These are phyloP conservation scores for Hydnomerulius pinastri DNA, from an alignment of 768 basidiomycete species.

Conservation along the genomic window DNA sequence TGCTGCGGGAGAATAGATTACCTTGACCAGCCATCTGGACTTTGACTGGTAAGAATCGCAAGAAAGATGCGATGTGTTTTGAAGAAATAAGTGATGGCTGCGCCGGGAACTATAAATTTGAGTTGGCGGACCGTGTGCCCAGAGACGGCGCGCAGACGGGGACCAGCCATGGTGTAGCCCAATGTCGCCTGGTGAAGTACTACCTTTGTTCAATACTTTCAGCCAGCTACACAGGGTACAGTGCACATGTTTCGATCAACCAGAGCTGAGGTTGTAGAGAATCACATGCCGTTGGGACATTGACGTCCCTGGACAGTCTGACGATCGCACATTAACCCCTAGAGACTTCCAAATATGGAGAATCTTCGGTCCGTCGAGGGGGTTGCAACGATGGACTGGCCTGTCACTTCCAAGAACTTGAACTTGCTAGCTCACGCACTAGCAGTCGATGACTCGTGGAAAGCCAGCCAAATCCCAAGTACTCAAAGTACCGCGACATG, in stretches of 20 bases:
- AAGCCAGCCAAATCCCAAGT: slow-evolving; percentile 58
- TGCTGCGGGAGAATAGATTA: slow-evolving; percentile 18
- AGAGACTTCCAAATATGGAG: neutral
- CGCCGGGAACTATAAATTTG: slow-evolving; percentile 77
- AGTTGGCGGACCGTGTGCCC: slow-evolving; percentile 66
- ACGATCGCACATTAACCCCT: too few relatives aligned
- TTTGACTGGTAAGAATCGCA: slow-evolving; percentile 37
- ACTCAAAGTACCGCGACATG: slow-evolving; percentile 72
- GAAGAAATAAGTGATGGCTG: slow-evolving; percentile 59
- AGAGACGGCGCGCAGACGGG: slow-evolving; percentile 27
- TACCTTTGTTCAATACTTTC: too few relatives aligned
- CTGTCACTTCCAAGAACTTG: too few relatives aligned
- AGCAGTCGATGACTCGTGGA: slow-evolving; percentile 33
- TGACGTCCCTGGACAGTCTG: too few relatives aligned
- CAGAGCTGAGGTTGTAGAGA: neutral
- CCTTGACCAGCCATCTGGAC: slow-evolving; percentile 54
- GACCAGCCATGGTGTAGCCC: slow-evolving; percentile 18
- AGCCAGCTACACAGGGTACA: too few relatives aligned
- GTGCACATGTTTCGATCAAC: neutral
- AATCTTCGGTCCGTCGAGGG: neutral
- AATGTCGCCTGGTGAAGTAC: neutral
- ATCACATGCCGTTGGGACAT: too few relatives aligned
- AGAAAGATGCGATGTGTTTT: slow-evolving; percentile 55
- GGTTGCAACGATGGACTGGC: too few relatives aligned
- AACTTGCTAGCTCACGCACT: too few relatives aligned